A percentile compares a stretch with the other conserved stretches of the same genome.
Conservation (phyloP, 2,329 filamentous ascomycete species). For the Penicillium paneum region DNA sequence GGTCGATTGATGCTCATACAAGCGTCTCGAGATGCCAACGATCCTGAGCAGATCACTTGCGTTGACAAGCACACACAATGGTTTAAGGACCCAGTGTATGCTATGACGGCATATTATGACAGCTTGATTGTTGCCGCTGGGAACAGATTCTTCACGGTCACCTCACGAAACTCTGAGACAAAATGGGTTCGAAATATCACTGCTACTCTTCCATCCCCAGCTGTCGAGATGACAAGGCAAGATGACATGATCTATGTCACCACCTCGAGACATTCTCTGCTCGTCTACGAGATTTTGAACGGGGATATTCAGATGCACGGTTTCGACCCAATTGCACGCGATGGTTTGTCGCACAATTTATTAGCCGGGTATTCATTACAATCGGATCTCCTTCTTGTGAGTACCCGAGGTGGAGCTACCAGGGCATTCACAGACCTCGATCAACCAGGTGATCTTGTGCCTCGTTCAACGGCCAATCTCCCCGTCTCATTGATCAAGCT, state of each 20-base stretch:
- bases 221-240: slow-evolving; percentile 49
- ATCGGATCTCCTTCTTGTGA: slow-evolving; percentile 49
- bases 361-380: slow-evolving; percentile 33
- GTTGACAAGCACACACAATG: slow-evolving; percentile 37
- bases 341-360: slow-evolving; percentile 36
- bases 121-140: slow-evolving; percentile 49
- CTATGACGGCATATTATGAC: slow-evolving; percentile 50
- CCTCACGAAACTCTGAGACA: slow-evolving; percentile 40
- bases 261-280: slow-evolving; percentile 53
- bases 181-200: slow-evolving; percentile 43
- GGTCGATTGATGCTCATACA: slow-evolving; percentile 41
- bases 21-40: slow-evolving; percentile 27
- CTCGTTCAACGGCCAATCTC: slow-evolving; percentile 33
- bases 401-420: slow-evolving; percentile 52
- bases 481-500: slow-evolving; percentile 37
- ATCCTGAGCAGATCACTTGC: slow-evolving; percentile 31
- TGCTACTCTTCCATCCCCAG: slow-evolving; percentile 48
- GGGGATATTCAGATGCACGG: slow-evolving; percentile 34
- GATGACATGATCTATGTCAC: slow-evolving; percentile 52
- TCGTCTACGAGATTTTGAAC: slow-evolving; percentile 45
- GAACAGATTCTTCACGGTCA: slow-evolving; percentile 43
- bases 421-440: slow-evolving; percentile 36
- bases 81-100: slow-evolving; percentile 49
- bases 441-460: slow-evolving; percentile 27
- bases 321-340: slow-evolving; percentile 32